Conservation (phyloP, 2,329 filamentous ascomycete species). For the Pseudocercospora crystallina region DNA sequence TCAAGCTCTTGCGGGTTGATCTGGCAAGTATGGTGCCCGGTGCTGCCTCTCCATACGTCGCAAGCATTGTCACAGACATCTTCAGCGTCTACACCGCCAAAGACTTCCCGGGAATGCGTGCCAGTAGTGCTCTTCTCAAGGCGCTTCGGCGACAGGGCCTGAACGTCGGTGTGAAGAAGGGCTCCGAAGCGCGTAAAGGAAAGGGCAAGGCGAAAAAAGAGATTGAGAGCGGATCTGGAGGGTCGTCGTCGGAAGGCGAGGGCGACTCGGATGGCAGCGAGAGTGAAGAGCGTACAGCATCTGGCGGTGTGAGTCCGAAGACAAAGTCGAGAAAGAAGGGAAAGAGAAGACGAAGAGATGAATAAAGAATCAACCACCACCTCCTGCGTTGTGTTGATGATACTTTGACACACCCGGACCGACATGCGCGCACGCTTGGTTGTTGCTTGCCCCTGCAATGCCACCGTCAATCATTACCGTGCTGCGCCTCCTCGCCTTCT, state of each 20-base stretch:
- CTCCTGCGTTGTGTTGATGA: background rate
- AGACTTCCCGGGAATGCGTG: conserved; percentile 81
- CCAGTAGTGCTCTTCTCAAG: conserved; percentile 72
- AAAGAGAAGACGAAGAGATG: conserved; percentile 24
- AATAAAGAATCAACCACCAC: background rate
- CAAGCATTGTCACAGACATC: conserved; percentile 62
- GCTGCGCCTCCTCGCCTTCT: background rate
- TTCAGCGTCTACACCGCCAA: conserved; percentile 82
- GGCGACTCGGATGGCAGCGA: conserved; percentile 16
- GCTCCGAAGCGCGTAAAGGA: conserved; percentile 60
- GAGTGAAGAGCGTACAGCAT: conserved; percentile 6
- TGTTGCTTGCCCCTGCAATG: background rate
- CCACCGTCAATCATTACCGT: conserved; percentile 2
- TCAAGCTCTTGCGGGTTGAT: conserved; percentile 71
- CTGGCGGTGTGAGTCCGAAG: conserved; percentile 19
- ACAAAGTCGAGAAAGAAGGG: conserved; percentile 24
- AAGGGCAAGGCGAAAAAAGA: conserved; percentile 33
- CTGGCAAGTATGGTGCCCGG: conserved; percentile 58
- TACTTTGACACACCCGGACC: background rate
- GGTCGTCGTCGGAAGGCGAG: conserved; percentile 18
- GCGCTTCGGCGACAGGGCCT: conserved; percentile 75
- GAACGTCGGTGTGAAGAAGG: conserved; percentile 83
- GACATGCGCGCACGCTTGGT: background rate
- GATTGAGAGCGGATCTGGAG: conserved; percentile 10
- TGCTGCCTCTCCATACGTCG: conserved; percentile 38